A percentile compares a stretch with the other conserved stretches of the same genome.
These are phyloP conservation scores for Eugenia klotzschiana DNA, from an alignment of 441 rosid genomes.

Conservation along the genomic window DNA sequence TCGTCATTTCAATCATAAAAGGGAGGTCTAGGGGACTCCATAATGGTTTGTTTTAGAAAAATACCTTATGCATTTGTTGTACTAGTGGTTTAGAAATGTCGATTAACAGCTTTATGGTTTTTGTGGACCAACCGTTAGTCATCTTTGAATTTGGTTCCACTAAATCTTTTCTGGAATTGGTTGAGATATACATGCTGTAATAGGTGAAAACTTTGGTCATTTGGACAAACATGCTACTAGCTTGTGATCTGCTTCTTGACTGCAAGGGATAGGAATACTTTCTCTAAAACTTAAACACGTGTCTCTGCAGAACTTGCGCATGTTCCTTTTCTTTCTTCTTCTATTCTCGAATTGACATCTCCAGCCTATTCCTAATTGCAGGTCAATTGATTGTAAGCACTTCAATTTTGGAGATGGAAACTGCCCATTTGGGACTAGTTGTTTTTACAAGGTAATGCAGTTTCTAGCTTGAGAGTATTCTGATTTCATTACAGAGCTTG, in stretches of 20 bases:
- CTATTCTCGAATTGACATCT: neutral
- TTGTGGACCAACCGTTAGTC: neutral
- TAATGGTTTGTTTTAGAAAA: neutral
- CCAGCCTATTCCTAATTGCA: conserved; percentile 11
- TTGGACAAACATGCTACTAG: neutral
- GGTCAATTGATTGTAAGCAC: conserved; percentile 88
- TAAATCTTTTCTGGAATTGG: neutral
- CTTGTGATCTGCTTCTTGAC: neutral
- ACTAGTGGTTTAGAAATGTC: neutral
- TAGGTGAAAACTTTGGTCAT: neutral
- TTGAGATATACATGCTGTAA: neutral
- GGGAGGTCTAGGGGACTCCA: neutral
- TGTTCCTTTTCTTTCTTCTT: neutral
- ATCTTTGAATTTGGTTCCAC: neutral
- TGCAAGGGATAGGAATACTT: neutral
- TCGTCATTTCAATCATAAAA: neutral
- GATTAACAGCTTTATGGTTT: neutral
- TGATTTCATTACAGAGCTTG: neutral
- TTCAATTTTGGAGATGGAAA: conserved; percentile 83
- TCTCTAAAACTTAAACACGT: neutral
- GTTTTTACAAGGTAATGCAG: conserved; percentile 80
- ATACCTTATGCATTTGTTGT: neutral
- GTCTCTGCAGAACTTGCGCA: neutral
- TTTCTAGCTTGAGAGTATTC: neutral
- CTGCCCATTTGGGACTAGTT: conserved; percentile 92